Evolutionary conservation across 805 yeast species (phyloP).

Genomic region (Lachancea kluyveri): DNA sequence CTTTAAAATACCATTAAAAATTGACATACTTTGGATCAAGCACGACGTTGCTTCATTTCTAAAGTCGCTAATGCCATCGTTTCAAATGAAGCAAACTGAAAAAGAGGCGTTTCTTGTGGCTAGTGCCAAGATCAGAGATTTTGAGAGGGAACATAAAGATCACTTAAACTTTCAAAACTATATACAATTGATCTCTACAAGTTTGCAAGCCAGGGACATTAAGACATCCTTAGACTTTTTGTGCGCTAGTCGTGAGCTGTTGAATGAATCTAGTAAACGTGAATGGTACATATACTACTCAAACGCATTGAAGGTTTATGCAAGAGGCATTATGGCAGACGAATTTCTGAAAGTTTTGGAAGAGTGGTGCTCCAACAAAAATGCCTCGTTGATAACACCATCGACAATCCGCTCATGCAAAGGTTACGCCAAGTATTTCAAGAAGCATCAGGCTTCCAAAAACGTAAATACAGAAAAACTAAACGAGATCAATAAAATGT

Average conservation of each 20-base stretch:
- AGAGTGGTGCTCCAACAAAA: slow-evolving; percentile 23
- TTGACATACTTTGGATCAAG: slow-evolving; percentile 21
- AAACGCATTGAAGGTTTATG: slow-evolving; percentile 14
- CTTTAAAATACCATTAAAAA: slow-evolving; percentile 17
- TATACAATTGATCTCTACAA: slow-evolving; percentile 18
- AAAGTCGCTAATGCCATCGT: not conserved
- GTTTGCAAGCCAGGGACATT: slow-evolving; percentile 13
- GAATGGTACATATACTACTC: slow-evolving; percentile 23
- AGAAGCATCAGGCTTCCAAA: slow-evolving; percentile 7
- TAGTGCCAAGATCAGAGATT: slow-evolving; percentile 10
- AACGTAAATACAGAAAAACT: not conserved
- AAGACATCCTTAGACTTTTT: slow-evolving; percentile 7
- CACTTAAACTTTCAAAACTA: slow-evolving; percentile 19
- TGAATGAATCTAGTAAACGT: slow-evolving; percentile 10
- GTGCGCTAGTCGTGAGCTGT: slow-evolving; percentile 6
- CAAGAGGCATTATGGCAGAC: slow-evolving; percentile 11
- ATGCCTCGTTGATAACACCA: slow-evolving; percentile 16
- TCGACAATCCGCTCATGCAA: slow-evolving; percentile 20
- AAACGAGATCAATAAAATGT: slow-evolving; percentile 11
- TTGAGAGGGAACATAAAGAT: slow-evolving; percentile 11
- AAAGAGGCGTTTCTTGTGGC: slow-evolving; percentile 4
- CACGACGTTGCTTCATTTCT: slow-evolving; percentile 9
- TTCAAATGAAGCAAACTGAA: not conserved
- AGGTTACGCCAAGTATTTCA: slow-evolving; percentile 15
- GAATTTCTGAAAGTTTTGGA: slow-evolving; percentile 11